Base-by-base conservation (phyloP, 179 eudicot genomes). In the Drosera spatulata region DNA sequence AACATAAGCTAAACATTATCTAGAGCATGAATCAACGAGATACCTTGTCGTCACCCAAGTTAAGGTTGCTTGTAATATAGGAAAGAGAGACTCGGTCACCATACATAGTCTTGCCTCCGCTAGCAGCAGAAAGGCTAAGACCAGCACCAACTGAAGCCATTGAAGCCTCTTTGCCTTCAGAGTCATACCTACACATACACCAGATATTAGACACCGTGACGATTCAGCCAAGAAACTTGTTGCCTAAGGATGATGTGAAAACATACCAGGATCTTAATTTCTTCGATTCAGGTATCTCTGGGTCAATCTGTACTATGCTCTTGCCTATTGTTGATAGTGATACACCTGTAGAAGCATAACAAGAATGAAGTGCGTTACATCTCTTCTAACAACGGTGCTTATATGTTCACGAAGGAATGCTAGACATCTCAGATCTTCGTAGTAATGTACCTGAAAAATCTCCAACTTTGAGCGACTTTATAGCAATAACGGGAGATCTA, bases 101-200 rank as follows among this genome's bases (percentile, higher is more conserved):
- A 66, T 85, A 84, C 87, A 87, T 69, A 15, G 86, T 78, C 61
- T 82, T 62, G 22, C 73, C 72, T 61, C 87, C 88, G 66, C 57
- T 57, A 39, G 39, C 68, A 15, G 75, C 41, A 2, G 80, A 69
- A 45, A 91, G 78, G 76, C 76, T 82, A 70, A 85, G 60, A 50
- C 91, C 95, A 64, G 88, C 71, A 43, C 95, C 96, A 44, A 88
- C 76, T 61, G 99, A 79, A 10, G 88, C 91, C 95, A 93, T 65
- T 49, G 94, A 68, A 50, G 88, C 73, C 44, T 80, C 96, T 75
- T 83, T 93, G 49, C 97, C 99, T 74, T 93, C 97, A 61, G 95
- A 77, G 33, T 85, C 90, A 56, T 73, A 93, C 96, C 96, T 88
- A 71, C 53, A 61, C 8, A 39, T 5, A 51, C 10, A 55, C 41